Conservation (phyloP, 1,284 basidiomycete genomes). For the Xerocomus minutiporus region DNA sequence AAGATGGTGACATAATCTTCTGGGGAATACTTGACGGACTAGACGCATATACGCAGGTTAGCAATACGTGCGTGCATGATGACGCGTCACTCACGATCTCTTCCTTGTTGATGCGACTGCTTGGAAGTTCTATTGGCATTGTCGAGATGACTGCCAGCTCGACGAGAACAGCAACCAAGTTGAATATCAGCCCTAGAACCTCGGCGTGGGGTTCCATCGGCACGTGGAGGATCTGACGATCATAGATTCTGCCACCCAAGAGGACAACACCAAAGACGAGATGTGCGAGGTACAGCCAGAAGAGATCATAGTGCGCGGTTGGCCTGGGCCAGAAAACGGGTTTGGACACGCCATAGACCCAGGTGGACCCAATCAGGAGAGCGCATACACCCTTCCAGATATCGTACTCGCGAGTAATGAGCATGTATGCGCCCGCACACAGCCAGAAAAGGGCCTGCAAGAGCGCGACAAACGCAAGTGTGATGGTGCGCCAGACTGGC, state of each 20-base stretch:
- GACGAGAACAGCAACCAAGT: constrained; percentile 28
- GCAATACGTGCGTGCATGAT: not conserved
- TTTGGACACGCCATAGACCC: constrained; percentile 36
- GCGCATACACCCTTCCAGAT: no score
- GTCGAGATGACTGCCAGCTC: constrained; percentile 34
- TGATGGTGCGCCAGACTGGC: constrained; percentile 53
- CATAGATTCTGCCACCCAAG: constrained; percentile 40
- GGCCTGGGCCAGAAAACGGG: constrained; percentile 37
- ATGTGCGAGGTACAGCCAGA: constrained; percentile 40
- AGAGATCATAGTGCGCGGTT: no score
- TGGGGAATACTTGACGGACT: constrained; percentile 43
- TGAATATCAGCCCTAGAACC: no score
- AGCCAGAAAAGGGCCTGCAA: no score
- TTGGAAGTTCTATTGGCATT: no score
- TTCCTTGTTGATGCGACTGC: constrained; percentile 34
- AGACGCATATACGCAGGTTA: constrained; percentile 1
- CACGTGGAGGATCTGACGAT: constrained; percentile 28
- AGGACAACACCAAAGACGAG: constrained; percentile 31
- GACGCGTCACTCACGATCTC: constrained; percentile 36
- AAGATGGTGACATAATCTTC: constrained; percentile 65
- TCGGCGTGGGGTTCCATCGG: no score
- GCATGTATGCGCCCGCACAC: no score
- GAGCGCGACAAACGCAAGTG: constrained; percentile 47
- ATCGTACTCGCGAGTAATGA: no score
- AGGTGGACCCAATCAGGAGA: no score